Evolutionary conservation across 75 land plant genomes (phyloP).

Genomic region (Pseudotsuga menziesii): DNA sequence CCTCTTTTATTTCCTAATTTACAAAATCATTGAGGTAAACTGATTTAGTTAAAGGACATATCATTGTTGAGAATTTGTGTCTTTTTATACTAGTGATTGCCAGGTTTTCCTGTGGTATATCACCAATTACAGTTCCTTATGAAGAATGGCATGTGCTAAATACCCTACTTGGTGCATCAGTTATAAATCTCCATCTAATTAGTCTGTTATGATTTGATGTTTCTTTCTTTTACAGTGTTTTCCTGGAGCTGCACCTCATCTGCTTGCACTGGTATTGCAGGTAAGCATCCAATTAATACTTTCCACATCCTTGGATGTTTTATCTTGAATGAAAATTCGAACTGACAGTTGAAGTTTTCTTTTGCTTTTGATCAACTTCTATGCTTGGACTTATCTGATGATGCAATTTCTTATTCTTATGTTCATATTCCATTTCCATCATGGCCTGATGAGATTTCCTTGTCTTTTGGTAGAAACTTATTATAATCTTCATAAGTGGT

Average conservation of each 20-base stretch:
- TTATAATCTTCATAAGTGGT: slow-evolving; percentile 29
- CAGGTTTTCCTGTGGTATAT: no score
- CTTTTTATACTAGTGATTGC: no score
- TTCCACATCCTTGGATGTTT: not conserved
- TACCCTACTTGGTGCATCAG: no score
- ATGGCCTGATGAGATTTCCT: not conserved
- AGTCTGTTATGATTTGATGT: no score
- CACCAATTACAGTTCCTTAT: no score
- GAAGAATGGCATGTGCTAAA: no score
- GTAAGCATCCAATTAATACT: slow-evolving; percentile 11
- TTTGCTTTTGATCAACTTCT: not conserved
- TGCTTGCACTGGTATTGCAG: slow-evolving; percentile 29
- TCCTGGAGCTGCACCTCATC: slow-evolving; percentile 42
- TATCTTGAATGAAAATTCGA: no score
- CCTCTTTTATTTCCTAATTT: not conserved
- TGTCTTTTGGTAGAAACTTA: slow-evolving; percentile 21
- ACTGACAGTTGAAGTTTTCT: not conserved
- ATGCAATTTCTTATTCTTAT: no score
- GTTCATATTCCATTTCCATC: no score
- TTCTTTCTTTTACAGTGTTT: slow-evolving; percentile 26
- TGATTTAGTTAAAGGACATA: no score
- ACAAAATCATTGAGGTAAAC: not conserved
- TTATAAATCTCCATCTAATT: no score
- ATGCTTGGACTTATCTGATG: not conserved
- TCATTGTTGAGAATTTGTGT: no score